Base-by-base conservation (phyloP, 768 basidiomycete genomes). In the Cystoderma amianthinum region DNA sequence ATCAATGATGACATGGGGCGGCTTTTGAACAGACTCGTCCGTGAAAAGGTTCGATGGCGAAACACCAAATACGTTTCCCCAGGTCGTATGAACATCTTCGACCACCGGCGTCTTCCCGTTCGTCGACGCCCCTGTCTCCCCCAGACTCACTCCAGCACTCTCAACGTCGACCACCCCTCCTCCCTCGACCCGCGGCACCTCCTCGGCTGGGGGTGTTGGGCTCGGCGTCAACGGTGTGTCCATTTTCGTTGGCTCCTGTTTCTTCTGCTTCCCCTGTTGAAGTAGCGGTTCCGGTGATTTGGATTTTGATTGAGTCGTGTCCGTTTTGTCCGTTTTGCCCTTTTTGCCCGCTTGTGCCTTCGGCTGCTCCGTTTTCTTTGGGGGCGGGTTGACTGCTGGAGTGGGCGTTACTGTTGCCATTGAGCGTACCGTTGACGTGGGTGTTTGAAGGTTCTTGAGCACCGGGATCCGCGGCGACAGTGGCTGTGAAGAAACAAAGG, bases 281-380 rank as follows among this genome's bases (percentile, higher is more conserved):
- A 9, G 9, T 30, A 9, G 28, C 9, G 9, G 9, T 30, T 30
- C 15, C 10, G 28, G 28, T 9, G 28, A 15, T 15, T 15, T 9
- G 10, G 12, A 19, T 36, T 36, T 36, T 36, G 34, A 15, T 36
- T n/a, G 12, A 6, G 7, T 36, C 18, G 9, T 17, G 28, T 30
- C 28, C 10, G 9, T 15, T 15, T 39, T 36, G 36, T 36, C 43
- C 38, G 49, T 45, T 43, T 24, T 44, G 16, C 36, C 20, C 24
- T 44, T 44, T 38, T 44, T 23, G 35, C 46, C 48, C 38, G 28
- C 39, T 42, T 48, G 46, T 24, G 42, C 22, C 34, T 46, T 48
- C 38, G 25, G 7, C 25, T 28, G 7, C 25, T 7, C 25, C n/a
- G 7, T 28, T n/a, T 28, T 28, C 25, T 28, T n/a, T n/a, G n/a